phyloP scores from a whole-genome alignment of 768 basidiomycete genomes.

The Boletus barrowsii region DNA sequence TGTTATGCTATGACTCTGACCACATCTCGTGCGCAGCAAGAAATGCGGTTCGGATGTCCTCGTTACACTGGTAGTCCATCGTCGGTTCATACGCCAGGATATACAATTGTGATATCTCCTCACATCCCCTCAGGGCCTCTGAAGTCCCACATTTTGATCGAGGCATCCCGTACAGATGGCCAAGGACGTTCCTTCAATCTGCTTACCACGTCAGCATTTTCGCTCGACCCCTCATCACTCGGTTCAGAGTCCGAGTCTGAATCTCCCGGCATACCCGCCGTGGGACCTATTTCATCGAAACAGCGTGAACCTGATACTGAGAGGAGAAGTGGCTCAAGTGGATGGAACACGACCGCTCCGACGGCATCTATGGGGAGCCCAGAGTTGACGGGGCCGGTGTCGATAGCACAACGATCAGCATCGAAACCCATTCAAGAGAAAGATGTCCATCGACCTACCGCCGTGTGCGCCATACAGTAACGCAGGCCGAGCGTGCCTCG shows the following conservation, averaged over 20 bases:
- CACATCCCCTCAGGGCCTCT: neutral
- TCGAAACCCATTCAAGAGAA: neutral
- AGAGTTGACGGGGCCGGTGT: neutral
- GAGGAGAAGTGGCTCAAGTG: constrained; percentile 52
- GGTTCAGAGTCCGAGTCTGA: constrained; percentile 20
- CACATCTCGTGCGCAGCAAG: neutral
- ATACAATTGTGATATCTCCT: neutral
- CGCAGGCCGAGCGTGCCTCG: constrained; percentile 23
- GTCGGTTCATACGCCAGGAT: neutral
- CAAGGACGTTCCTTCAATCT: constrained; percentile 11
- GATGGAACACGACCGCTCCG: constrained; percentile 73
- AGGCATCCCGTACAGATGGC: constrained; percentile 25
- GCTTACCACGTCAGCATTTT: neutral
- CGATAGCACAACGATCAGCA: neutral
- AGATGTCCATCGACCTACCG: constrained; percentile 39
- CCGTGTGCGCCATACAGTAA: constrained; percentile 51
- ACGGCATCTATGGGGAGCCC: constrained; percentile 54
- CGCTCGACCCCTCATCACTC: constrained; percentile 3
- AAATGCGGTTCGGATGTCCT: too few species aligned
- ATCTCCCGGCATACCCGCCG: neutral
- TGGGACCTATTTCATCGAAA: constrained; percentile 35
- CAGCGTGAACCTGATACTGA: constrained; percentile 80
- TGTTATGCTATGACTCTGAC: constrained; percentile 23
- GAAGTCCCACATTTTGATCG: constrained; percentile 28
- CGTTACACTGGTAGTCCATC: neutral